Evolutionary conservation across 768 basidiomycete genomes (phyloP), one percentile per base, ranked within the genome.

Genomic region (Zangia roseola): DNA sequence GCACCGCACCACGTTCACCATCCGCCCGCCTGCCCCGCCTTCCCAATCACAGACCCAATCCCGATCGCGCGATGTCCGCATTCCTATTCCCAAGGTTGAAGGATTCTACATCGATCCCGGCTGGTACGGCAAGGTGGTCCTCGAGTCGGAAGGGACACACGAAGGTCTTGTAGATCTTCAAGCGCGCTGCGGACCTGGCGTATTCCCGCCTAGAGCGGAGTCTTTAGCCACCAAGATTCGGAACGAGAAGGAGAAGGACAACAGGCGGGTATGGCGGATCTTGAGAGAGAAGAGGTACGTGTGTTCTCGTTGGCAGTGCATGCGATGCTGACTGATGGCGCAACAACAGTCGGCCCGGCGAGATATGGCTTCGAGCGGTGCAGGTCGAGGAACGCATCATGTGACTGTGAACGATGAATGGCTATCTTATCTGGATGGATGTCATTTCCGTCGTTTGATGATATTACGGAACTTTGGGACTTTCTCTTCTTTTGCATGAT

Each of bases 61-160:
- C 2, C 71, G 69, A 2, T 51, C 65, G 0, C 65, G 64, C 12
- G 46, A 59, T 3, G 37, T 52, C 54, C 65, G 41, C 33, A 59
- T 80, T 12, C 80, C 80, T 0, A 81, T 85, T 10, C 84, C 84
- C 0, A 77, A 77, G 5, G 69, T 76, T 0, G 71, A 77, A 3
- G 74, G 73, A 16, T 74, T 83, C 45, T 76, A 75, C 35, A 80
- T 92, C 13, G 89, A 93, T 62, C 69, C 83, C 5, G 84, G 86
- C 35, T 94, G 91, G 91, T 87, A 84, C 57, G 91, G 91, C 4
- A 85, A 79, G 0, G 78, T 94, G 38, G 79, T 93, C 23, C 78
- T 94, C 21, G 91, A 94, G 71, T 83, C 88, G 10, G 89, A 92
- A 62, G 90, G 90, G 33, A 93, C 91, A 36, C 87, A 91, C 62